Evolutionary conservation across 169 alveolate species (phyloP).

Genomic region (Perkinsus olseni): DNA sequence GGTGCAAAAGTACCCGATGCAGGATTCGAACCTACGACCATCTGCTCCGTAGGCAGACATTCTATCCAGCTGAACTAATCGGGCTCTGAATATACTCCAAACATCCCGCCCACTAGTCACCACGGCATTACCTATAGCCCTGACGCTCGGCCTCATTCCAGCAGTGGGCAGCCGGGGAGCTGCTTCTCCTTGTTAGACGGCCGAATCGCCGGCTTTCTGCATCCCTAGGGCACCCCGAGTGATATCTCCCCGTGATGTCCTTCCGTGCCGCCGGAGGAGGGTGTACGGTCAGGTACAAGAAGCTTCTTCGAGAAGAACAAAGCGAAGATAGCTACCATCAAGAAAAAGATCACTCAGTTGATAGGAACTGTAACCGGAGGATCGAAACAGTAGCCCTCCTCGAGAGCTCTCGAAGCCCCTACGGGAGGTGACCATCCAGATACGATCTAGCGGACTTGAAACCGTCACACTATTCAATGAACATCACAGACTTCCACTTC

Average conservation of each 20-base stretch:
- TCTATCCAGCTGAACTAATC: background rate
- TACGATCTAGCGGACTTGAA: background rate
- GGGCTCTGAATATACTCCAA: background rate
- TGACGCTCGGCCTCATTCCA: background rate
- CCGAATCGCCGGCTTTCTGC: too few relatives aligned
- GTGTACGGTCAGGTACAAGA: background rate
- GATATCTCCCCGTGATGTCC: background rate
- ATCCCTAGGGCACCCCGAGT: too few relatives aligned
- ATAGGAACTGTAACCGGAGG: background rate
- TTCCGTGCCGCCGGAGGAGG: background rate
- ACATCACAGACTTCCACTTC: background rate
- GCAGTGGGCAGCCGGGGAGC: too few relatives aligned
- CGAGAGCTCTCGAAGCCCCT: background rate
- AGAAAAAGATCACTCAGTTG: background rate
- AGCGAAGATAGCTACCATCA: background rate
- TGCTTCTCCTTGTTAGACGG: too few relatives aligned
- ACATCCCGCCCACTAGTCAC: background rate
- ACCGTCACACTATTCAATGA: background rate
- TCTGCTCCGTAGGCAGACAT: background rate
- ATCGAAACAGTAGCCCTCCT: background rate
- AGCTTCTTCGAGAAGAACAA: background rate
- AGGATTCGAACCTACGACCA: constrained; percentile 1
- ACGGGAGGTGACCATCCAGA: background rate
- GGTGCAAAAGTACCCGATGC: background rate
- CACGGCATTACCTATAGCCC: background rate